Evolutionary conservation across 2,329 filamentous ascomycete species (phyloP), one percentile per base, ranked within the genome.

Genomic region (Aspergillus transmontanensis): DNA sequence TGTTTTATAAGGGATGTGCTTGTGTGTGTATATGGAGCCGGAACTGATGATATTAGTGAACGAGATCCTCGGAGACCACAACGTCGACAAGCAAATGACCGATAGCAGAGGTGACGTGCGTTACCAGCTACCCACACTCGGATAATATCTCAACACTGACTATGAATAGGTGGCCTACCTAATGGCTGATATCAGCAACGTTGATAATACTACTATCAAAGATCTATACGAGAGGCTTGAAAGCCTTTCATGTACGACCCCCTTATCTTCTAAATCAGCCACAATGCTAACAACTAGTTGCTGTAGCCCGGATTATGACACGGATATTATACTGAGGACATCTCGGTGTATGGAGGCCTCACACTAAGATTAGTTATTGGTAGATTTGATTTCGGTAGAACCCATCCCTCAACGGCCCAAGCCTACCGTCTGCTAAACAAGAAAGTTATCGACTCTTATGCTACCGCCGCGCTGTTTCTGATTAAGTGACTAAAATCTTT

Each of bases 31-130:
- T 34, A 6, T 48, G 5, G 12, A 63, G 23, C 63, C 64, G 54
- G 57, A 60, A 61, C 65, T 73, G 64, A 74, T 55, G 36, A 34
- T 55, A 28, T 26, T 66, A 89, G 95, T 99, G 69, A 99, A 99
- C 84, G 92, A 95, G 74, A 93, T 98, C 66, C 86, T 99, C 55
- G 92, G 91, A 50, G 89, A 96, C 73, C 94, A 99, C 84, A 99
- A 99, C 78, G 94, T 99, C 71, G 94, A 97, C 82, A 98, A 98
- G 85, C 95, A 99, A 81, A 98, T 96, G 83, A 95, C 92, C 57
- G 95, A 98, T 78, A 96, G 91, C 80, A 90, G 90, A 82, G 94
- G 93, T 70, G 94, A 98, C 76, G 90, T 92, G 80, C 68, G 85
- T 74, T 28, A 36, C 26, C 19, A 26, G 6, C 21, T n/a, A 16